A percentile compares a stretch with the other conserved stretches of the same genome.
Evolutionary conservation across 352 stramenopile genomes (phyloP).

Genomic region (Phytophthora crassamura): DNA sequence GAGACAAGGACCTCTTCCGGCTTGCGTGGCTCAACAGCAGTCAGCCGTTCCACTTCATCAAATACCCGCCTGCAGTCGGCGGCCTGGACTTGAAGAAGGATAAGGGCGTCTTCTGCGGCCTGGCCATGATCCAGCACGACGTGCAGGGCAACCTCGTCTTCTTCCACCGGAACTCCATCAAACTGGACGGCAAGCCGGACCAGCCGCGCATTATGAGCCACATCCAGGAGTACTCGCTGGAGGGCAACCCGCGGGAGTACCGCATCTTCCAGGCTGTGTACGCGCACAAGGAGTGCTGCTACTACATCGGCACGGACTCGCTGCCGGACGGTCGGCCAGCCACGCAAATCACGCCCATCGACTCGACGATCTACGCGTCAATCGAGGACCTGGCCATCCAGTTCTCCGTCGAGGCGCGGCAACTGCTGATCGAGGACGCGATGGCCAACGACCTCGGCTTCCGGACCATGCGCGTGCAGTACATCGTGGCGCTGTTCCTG

Average conservation of each 20-base stretch:
- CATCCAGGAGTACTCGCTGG: conserved; percentile 80
- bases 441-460: conserved; percentile 46
- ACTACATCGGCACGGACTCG: conserved; percentile 83
- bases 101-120: conserved; percentile 82
- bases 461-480: conserved; percentile 49
- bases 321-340: conserved; percentile 67
- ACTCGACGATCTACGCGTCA: conserved; percentile 75
- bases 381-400: conserved; percentile 83
- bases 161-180: conserved; percentile 89
- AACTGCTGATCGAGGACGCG: conserved; percentile 60
- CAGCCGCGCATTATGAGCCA: conserved; percentile 84
- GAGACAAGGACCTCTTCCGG: conserved; percentile 89
- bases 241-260: conserved; percentile 76
- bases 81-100: conserved; percentile 70
- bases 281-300: conserved; percentile 86
- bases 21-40: conserved; percentile 82
- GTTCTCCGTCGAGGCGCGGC: conserved; percentile 76
- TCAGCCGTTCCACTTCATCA: conserved; percentile 83
- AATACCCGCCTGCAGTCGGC: conserved; percentile 73
- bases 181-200: conserved; percentile 71
- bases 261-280: conserved; percentile 86
- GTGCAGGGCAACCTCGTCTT: conserved; percentile 85
- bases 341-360: conserved; percentile 74
- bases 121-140: conserved; percentile 90
- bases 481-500: conserved; percentile 74